phyloP scores from a whole-genome alignment of 2,329 filamentous ascomycete genomes.

The Ceratocystis cubensis region DNA sequence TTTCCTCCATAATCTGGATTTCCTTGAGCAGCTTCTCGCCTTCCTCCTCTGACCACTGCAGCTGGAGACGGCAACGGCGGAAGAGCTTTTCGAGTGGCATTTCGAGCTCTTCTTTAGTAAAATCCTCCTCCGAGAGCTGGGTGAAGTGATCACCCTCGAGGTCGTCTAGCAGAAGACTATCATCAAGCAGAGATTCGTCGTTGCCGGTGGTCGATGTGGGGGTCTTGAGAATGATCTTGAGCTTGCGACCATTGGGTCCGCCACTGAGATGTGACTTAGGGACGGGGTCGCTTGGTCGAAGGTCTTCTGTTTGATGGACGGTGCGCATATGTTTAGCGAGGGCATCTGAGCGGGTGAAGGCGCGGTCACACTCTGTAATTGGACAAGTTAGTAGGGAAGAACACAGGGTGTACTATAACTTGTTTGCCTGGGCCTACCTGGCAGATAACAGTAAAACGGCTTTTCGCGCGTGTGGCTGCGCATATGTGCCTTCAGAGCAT shows the following conservation, averaged over 20 bases:
- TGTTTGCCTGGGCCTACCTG: constrained; percentile 45
- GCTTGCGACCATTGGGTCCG: constrained; percentile 36
- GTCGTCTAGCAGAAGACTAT: constrained; percentile 38
- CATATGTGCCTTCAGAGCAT: constrained; percentile 95
- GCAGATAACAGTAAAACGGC: constrained; percentile 90
- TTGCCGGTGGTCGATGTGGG: constrained; percentile 45
- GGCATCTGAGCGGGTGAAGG: constrained; percentile 90
- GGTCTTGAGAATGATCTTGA: constrained; percentile 53
- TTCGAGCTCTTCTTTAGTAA: constrained; percentile 51
- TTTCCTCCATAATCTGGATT: constrained; percentile 52
- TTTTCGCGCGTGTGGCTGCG: constrained; percentile 95
- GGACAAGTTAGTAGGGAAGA: background rate
- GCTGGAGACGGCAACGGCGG: constrained; percentile 55
- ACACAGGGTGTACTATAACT: no score
- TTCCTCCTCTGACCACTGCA: constrained; percentile 61
- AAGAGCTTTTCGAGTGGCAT: constrained; percentile 49
- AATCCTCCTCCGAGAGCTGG: constrained; percentile 44
- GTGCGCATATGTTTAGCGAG: constrained; percentile 97
- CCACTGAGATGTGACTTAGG: constrained; percentile 32
- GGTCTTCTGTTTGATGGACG: constrained; percentile 83
- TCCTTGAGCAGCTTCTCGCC: constrained; percentile 50
- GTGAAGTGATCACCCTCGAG: constrained; percentile 44
- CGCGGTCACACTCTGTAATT: constrained; percentile 76
- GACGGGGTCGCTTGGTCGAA: constrained; percentile 66
- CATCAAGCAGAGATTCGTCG: constrained; percentile 40